These are phyloP conservation scores for Chytriomyces hyalinus DNA, from an alignment of 192 early-diverging fungal genomes.

Conservation along the genomic window DNA sequence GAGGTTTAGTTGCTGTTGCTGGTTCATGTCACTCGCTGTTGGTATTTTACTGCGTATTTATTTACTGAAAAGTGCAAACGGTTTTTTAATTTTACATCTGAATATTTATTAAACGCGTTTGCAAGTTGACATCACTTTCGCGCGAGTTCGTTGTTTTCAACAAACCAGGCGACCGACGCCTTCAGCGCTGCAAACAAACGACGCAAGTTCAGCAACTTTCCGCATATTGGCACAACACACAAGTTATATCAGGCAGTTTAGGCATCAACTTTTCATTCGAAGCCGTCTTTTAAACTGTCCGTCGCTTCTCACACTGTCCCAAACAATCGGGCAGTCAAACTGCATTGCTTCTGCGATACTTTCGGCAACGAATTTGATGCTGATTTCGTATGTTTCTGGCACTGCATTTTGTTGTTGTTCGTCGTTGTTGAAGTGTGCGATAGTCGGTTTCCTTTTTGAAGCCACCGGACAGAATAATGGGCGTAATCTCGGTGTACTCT, in stretches of 20 bases:
- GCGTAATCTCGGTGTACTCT: slow-evolving; percentile 79
- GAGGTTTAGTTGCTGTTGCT: slow-evolving; percentile 20
- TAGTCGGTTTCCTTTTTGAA: neutral
- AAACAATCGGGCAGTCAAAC: slow-evolving; percentile 67
- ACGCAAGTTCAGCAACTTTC: slow-evolving; percentile 9
- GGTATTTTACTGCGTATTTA: neutral
- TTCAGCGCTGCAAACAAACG: slow-evolving; percentile 55
- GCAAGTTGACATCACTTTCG: slow-evolving; percentile 6
- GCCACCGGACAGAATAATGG: slow-evolving; percentile 81
- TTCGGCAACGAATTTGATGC: slow-evolving; percentile 78
- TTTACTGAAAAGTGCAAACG: neutral
- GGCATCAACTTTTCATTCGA: slow-evolving; percentile 76
- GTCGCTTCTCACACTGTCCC: slow-evolving; percentile 75
- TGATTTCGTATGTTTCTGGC: slow-evolving; percentile 76
- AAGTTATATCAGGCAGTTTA: slow-evolving; percentile 70
- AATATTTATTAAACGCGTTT: neutral
- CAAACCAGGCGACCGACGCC: slow-evolving; percentile 76
- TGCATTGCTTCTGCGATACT: slow-evolving; percentile 72
- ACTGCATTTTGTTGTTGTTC: slow-evolving; percentile 48
- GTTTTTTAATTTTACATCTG: too few species aligned
- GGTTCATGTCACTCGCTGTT: neutral
- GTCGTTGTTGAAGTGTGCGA: too few species aligned
- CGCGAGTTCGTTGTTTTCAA: slow-evolving; percentile 55
- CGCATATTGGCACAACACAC: neutral
- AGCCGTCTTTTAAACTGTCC: slow-evolving; percentile 85